Evolutionary conservation across 139 green algal species (phyloP), one percentile per base, ranked within the genome.

Genomic region (Astrephomene gubernaculifera): DNA sequence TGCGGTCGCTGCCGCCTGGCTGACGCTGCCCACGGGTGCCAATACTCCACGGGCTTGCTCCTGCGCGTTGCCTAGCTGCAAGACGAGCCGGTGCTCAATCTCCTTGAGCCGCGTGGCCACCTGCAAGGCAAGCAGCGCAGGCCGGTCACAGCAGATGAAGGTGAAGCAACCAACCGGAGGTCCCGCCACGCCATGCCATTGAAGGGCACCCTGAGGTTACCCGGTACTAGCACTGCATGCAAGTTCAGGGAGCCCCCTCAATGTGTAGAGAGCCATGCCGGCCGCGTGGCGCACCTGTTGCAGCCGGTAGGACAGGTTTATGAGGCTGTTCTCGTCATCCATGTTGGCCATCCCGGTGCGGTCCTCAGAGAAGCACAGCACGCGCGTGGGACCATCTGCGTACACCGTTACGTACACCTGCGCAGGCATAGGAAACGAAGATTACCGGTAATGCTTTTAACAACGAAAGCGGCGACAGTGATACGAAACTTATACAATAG

Each of bases 331-430:
- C 64, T 94, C 84, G 25, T 93, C 86, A 71, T 95, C 92, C 69
- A 88, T 39, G 10, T 82, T 87, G 0, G 85, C 87, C 5, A 86
- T 36, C 44, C 86, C 89, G 25, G 38, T 91, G 27, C 81, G 93
- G 36, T 92, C 90, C 75, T 98, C 95, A 7, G 82, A 90, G 82
- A 98, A 96, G 80, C 92, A 94, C 73, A 98, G 91, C 74, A 97
- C 93, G n/a, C 94, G 90, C 4, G 95, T 98, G 25, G 95, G 94
- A 10, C 96, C 96, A 72, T 98, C 95, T 9, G 96, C 94, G 82
- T 95, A 97, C 53, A 98, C 90, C 0, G 86, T 93, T 38, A 97
- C 93, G 68, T 97, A 96, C 70, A 98, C 90, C 91, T 95, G 89
- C 7, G 41, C 31, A 5, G 65, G 31, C 3, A 45, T n/a, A 65